A percentile compares a stretch with the other conserved stretches of the same genome.
phyloP scores from a whole-genome alignment of 202 grass and related monocot species.

The Hordeum pubiflorum region DNA sequence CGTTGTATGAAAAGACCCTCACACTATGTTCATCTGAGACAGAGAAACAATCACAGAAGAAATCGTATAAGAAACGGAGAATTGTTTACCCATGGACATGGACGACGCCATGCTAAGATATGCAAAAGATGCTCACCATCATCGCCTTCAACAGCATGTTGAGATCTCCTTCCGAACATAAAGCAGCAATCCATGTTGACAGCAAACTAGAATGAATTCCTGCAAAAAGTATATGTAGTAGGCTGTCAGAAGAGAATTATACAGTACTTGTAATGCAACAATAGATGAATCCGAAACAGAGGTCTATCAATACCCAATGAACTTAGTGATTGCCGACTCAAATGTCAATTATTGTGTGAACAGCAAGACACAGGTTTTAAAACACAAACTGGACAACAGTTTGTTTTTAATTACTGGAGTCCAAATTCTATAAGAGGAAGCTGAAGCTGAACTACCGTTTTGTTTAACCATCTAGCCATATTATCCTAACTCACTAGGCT shows the following conservation, averaged over 20 bases:
- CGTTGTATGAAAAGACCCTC: conserved; percentile 62
- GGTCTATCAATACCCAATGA: background rate
- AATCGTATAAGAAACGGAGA: conserved; percentile 18
- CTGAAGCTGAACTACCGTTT: background rate
- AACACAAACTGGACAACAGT: background rate
- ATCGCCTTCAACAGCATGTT: conserved; percentile 9
- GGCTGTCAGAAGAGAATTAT: background rate
- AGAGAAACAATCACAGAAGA: conserved; percentile 24
- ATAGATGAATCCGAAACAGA: background rate
- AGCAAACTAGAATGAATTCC: background rate
- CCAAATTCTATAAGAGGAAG: background rate
- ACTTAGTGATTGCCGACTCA: background rate
- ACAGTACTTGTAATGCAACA: background rate
- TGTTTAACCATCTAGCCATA: background rate
- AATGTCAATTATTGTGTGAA: background rate
- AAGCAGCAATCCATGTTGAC: conserved; percentile 37
- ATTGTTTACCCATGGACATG: background rate
- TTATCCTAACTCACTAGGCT: background rate
- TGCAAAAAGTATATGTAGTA: conserved; percentile 8
- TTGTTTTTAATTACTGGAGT: background rate
- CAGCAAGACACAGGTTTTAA: background rate
- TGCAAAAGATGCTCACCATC: conserved; percentile 23
- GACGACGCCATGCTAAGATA: background rate
- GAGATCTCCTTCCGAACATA: conserved; percentile 20
- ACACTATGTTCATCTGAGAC: conserved; percentile 43